phyloP scores from a whole-genome alignment of 2,329 filamentous ascomycete species.

The Talaromyces funiculosus region DNA sequence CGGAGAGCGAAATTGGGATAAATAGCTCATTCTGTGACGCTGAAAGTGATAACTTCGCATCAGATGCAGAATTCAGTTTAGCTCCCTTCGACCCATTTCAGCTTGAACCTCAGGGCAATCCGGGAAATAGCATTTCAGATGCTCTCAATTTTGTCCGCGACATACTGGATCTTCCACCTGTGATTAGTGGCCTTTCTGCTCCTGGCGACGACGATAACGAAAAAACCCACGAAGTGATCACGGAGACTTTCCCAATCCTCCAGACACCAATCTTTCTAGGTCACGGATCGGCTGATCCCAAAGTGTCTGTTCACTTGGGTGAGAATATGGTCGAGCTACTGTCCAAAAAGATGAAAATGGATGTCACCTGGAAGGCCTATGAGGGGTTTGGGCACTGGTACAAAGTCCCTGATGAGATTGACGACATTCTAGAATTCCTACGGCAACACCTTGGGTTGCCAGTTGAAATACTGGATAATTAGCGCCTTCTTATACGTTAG shows the following conservation, averaged over 20 bases:
- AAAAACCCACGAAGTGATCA: too few relatives aligned
- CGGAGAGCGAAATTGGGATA: neutral
- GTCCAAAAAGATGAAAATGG: neutral
- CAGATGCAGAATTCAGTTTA: neutral
- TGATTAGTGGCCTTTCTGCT: too few relatives aligned
- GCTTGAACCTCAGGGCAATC: neutral
- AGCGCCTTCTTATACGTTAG: too few relatives aligned
- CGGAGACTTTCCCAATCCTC: neutral
- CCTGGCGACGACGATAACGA: too few relatives aligned
- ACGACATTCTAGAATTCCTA: conserved; percentile 41
- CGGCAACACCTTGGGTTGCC: too few relatives aligned
- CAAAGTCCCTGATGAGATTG: conserved; percentile 44
- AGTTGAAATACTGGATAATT: too few relatives aligned
- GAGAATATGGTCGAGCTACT: conserved; percentile 7
- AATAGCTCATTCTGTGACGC: neutral
- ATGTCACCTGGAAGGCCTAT: conserved; percentile 38
- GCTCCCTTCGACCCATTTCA: neutral
- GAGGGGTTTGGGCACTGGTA: conserved; percentile 45
- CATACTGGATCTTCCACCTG: neutral
- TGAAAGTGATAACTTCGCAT: neutral
- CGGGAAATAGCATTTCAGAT: neutral
- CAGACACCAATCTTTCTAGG: neutral
- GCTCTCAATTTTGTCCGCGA: neutral
- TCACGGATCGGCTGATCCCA: neutral
- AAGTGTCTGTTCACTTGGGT: neutral